Conservation (phyloP, 1,139 yeast species). For the Debaryomyces sp. region DNA sequence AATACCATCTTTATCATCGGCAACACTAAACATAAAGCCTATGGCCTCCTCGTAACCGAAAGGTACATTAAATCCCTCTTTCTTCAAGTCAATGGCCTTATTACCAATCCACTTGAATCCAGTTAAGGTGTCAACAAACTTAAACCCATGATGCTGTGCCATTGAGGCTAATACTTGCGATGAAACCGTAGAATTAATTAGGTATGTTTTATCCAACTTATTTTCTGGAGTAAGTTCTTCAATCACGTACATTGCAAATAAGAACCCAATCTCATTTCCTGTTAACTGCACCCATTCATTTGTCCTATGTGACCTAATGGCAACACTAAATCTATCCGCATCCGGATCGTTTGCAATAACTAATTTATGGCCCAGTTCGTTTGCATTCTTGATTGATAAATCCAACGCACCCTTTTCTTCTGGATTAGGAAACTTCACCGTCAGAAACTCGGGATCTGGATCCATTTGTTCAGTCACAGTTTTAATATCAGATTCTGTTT, state of each 20-base stretch:
- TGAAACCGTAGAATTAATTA: slow-evolving; percentile 89
- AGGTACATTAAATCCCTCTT: slow-evolving; percentile 69
- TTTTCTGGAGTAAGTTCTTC: slow-evolving; percentile 33
- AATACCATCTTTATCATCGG: slow-evolving; percentile 93
- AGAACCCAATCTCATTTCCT: slow-evolving; percentile 87
- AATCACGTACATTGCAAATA: slow-evolving; percentile 72
- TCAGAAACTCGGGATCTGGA: slow-evolving; percentile 86
- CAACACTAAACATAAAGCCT: slow-evolving; percentile 88
- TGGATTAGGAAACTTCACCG: slow-evolving; percentile 92
- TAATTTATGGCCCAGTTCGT: slow-evolving; percentile 44
- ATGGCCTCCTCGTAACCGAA: slow-evolving; percentile 96
- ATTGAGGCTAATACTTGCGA: slow-evolving; percentile 76
- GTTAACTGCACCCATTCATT: slow-evolving; percentile 76
- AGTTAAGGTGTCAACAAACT: slow-evolving; percentile 80
- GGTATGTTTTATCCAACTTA: slow-evolving; percentile 46
- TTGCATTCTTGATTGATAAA: slow-evolving; percentile 63
- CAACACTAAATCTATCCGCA: slow-evolving; percentile 88
- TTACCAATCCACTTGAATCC: slow-evolving; percentile 99
- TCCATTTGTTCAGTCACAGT: slow-evolving; percentile 59
- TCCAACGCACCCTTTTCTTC: slow-evolving; percentile 92
- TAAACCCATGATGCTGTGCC: slow-evolving; percentile 65
- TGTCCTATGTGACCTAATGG: slow-evolving; percentile 47
- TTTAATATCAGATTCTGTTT: slow-evolving; percentile 23
- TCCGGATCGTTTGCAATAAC: slow-evolving; percentile 95
- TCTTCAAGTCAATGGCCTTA: slow-evolving; percentile 72